Percentiles rank a stretch among this genome's conserved stretches.
phyloP scores from a whole-genome alignment of 768 basidiomycete species.

The Russula emetica region DNA sequence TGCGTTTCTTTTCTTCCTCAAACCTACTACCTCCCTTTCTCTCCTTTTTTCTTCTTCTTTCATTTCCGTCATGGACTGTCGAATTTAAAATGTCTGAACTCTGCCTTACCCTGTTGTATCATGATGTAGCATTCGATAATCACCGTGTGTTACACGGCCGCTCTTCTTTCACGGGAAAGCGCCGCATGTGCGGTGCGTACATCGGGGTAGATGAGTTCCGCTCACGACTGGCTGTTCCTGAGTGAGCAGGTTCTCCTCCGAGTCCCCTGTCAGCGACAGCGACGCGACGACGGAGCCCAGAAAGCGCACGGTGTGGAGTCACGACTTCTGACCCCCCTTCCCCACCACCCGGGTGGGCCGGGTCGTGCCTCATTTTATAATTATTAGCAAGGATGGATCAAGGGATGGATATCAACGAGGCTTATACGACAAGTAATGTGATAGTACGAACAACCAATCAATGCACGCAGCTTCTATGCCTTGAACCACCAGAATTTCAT shows the following conservation, averaged over 20 bases:
- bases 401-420: background rate
- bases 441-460: too few species aligned
- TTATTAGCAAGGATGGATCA: background rate
- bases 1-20: constrained; percentile 31
- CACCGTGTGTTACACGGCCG: constrained; percentile 92
- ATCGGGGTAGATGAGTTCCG: constrained; percentile 86
- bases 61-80: background rate
- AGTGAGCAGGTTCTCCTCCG: constrained; percentile 51
- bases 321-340: constrained; percentile 21
- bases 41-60: background rate
- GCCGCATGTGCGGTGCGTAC: constrained; percentile 96
- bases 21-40: too few species aligned
- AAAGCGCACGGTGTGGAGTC: constrained; percentile 29
- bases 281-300: background rate
- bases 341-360: too few species aligned
- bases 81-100: background rate
- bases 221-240: constrained; percentile 70
- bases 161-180: constrained; percentile 81
- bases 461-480: background rate
- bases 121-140: constrained; percentile 80
- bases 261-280: constrained; percentile 9
- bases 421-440: background rate
- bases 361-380: background rate
- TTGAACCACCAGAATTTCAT: background rate
- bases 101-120: too few species aligned